Evolutionary conservation across 2,329 filamentous ascomycete species (phyloP), one percentile per base, ranked within the genome.

Genomic region (Pseudocercospora fijiensis): DNA sequence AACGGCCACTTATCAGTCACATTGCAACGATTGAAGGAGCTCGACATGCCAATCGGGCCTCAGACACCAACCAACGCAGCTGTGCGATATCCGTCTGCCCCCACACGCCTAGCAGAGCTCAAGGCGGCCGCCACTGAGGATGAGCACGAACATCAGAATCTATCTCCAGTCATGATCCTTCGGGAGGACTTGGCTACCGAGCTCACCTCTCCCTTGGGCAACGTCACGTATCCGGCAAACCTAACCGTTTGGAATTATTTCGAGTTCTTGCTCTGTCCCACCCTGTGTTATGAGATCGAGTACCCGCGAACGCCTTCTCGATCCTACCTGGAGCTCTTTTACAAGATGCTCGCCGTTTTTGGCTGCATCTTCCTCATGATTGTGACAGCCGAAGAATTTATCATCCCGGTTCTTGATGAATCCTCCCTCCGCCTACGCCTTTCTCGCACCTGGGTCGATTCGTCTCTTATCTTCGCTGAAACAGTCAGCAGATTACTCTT

Each of bases 341-440:
- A 89, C 77, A 98, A 98, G 78, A 87, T 91, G 22, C 78, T 93
- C 16, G 95, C 95, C 53, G 90, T 95, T 0, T 98, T 98, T 75
- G 95, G 95, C 56, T 96, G 94, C 78, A 96, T 99, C 74, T 98
- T 97, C 78, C 85, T 99, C 22, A 84, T 99, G 68, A 96, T 92
- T 11, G 84, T 97, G 64, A 91, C 90, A 3, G 94, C 90, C 1
- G 95, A 98, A 73, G 94, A 98, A 74, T 98, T 96, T 78, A 96
- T 99, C 76, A 84, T 96, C 3, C 95, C 95, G 0, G 91, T 97
- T 2, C 84, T 98, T 61, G 84, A 86, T 68, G 90, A 94, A 66
- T 91, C 92, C 16, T 82, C 83, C n/a, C 68, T 77, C 53, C 80
- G 81, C 28, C 77, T 89, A 2, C 79, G 84, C 53, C 68, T 75